A percentile compares a stretch with the other conserved stretches of the same genome.
phyloP scores from a whole-genome alignment of 2,329 filamentous ascomycete genomes.

The Fusarium lateritium region DNA sequence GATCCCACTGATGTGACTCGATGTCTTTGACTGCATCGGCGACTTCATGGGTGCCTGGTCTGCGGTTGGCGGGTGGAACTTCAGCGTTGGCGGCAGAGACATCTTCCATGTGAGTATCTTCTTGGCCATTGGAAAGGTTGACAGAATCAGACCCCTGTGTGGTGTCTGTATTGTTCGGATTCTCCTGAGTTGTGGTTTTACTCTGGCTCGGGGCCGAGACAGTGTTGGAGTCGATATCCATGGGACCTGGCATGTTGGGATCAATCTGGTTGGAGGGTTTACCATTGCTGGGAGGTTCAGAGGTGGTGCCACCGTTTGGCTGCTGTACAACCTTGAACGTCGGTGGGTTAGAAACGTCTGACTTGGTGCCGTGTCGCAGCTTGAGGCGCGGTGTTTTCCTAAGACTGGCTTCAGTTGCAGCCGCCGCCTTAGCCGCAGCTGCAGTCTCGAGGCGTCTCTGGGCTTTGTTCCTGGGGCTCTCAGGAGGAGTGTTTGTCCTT shows the following conservation, averaged over 20 bases:
- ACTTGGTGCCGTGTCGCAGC: not conserved
- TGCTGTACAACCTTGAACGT: not conserved
- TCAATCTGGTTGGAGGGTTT: not conserved
- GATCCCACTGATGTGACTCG: conserved; percentile 1
- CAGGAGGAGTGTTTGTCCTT: conserved; percentile 4
- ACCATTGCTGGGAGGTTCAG: not conserved
- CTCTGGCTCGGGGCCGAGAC: not conserved
- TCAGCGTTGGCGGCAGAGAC: not conserved
- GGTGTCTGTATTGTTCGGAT: not conserved
- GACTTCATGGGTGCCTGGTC: conserved; percentile 19
- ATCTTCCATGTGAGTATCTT: conserved; percentile 25
- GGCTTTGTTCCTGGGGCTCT: conserved; percentile 21
- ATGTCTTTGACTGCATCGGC: not conserved
- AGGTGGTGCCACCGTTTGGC: too few relatives aligned
- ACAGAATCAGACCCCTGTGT: not conserved
- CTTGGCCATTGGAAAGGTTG: not conserved
- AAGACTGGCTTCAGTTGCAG: conserved; percentile 3
- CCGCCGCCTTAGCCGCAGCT: not conserved
- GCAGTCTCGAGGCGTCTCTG: conserved; percentile 23
- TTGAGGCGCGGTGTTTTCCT: conserved; percentile 21
- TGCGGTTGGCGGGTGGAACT: not conserved
- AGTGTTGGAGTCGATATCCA: conserved; percentile 7
- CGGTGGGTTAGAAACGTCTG: not conserved
- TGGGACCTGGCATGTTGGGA: not conserved
- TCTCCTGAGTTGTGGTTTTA: not conserved